Evolutionary conservation across 1,284 basidiomycete genomes (phyloP), one percentile per base, ranked within the genome.

Genomic region (Ganoderma resinaceum): DNA sequence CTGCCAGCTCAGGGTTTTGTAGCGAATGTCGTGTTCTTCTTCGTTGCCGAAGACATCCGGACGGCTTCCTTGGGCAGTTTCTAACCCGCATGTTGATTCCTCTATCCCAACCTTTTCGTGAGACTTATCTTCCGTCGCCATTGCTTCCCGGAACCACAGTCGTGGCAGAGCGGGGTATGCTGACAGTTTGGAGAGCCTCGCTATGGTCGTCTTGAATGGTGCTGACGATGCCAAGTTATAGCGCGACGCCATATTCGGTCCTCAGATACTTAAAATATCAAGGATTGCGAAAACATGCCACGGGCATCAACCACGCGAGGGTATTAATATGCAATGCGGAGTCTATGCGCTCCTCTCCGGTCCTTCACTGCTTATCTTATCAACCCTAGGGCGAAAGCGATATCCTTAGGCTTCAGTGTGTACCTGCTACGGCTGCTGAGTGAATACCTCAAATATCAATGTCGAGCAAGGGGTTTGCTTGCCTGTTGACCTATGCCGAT

Each of bases 1-100:
- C 82, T 85, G 85, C 86, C 86, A 87, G 66, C 81, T 84, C 29
- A 88, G 76, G 0, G 77, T 79, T 66, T 79, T 79, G 72, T 78
- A 79, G 35, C 72, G 76, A 43, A 79, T 78, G 23, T 78, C 77
- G 68, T 80, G 78, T 16, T 74, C 73, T n/a, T 77, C 74, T 68
- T 81, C 79, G 64, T 79, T 73, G 11, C 77, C 79, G 61, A 81
- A 81, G 31, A 81, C 80, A 63, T 82, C 80, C 9, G 9, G 20
- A n/a, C 7, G 33, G 2, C n/a, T 18, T 4, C 20, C 33, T 58
- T 29, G 29, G 33, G 18, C 8, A 2, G 33, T 20, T 8, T 35
- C 33, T 20, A 37, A n/a, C 55, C 37, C 55, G 9, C 33, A n/a
- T 20, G 33, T 3, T 5, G 16, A n/a, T 0, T 8, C 31, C 2